These are phyloP conservation scores for Fusarium sublunatum DNA, from an alignment of 2,329 filamentous ascomycete species.

Conservation along the genomic window DNA sequence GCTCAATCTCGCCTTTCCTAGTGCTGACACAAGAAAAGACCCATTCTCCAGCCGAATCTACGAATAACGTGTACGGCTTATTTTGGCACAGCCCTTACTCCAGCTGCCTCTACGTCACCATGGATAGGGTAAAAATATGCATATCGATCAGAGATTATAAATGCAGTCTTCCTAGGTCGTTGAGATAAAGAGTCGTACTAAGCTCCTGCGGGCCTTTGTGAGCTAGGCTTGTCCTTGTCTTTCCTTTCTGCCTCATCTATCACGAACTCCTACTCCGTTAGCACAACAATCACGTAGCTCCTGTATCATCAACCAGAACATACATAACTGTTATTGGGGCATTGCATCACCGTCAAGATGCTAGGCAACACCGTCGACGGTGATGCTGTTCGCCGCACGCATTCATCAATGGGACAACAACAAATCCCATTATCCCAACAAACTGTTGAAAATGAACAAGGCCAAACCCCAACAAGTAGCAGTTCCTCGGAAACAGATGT, in stretches of 20 bases:
- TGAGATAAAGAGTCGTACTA: slow-evolving; percentile 3
- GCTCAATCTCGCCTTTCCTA: not conserved
- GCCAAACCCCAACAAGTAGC: slow-evolving; percentile 15
- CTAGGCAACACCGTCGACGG: slow-evolving; percentile 48
- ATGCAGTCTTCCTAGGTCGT: slow-evolving; percentile 13
- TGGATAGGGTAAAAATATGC: slow-evolving; percentile 15
- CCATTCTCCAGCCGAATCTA: not conserved
- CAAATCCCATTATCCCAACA: slow-evolving; percentile 31
- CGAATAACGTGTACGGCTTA: not conserved
- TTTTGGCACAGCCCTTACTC: slow-evolving; percentile 12
- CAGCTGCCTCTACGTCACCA: slow-evolving; percentile 25
- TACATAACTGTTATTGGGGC: not conserved
- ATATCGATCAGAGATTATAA: slow-evolving; percentile 23
- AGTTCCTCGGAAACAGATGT: slow-evolving; percentile 38
- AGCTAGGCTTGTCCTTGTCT: slow-evolving; percentile 17
- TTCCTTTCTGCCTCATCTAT: slow-evolving; percentile 8
- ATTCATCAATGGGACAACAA: slow-evolving; percentile 42
- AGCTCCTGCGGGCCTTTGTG: slow-evolving; percentile 7
- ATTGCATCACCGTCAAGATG: slow-evolving; percentile 42
- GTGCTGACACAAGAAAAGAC: slow-evolving; percentile 12
- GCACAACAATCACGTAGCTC: slow-evolving; percentile 13
- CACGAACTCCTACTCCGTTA: not conserved
- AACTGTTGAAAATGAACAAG: slow-evolving; percentile 32
- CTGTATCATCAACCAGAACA: not conserved
- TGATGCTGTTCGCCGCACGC: slow-evolving; percentile 49